Evolutionary conservation across 169 alveolate species (phyloP).

Genomic region (Plasmodium gonderi): DNA sequence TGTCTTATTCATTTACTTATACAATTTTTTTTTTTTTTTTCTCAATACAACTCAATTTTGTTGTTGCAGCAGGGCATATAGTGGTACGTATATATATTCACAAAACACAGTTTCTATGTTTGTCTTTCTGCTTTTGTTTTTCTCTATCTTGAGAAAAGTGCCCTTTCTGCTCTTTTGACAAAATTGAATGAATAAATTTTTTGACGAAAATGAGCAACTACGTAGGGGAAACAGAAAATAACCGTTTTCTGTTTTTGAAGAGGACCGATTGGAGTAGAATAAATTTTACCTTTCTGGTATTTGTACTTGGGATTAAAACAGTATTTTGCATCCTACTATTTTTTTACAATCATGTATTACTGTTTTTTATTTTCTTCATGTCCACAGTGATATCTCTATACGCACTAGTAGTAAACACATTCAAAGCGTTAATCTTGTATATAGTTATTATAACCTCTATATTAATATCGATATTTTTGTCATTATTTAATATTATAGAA

Average conservation of each 20-base stretch:
- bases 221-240: background rate
- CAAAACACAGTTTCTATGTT: background rate
- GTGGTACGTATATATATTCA: background rate
- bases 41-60: background rate
- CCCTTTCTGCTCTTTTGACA: too few relatives aligned
- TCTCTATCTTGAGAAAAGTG: too few relatives aligned
- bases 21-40: background rate
- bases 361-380: slow-evolving; percentile 47
- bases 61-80: background rate
- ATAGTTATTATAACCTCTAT: slow-evolving; percentile 18
- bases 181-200: too few relatives aligned
- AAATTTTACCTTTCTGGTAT: slow-evolving; percentile 59
- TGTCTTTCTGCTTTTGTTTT: background rate
- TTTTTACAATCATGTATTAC: slow-evolving; percentile 32
- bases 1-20: too few relatives aligned
- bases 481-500: background rate
- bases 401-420: slow-evolving; percentile 40
- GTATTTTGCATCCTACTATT: slow-evolving; percentile 47
- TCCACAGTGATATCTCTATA: slow-evolving; percentile 27
- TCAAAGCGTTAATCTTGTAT: slow-evolving; percentile 21
- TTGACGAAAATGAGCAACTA: slow-evolving; percentile 20
- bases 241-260: background rate
- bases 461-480: slow-evolving; percentile 11
- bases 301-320: slow-evolving; percentile 64
- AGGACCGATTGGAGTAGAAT: slow-evolving; percentile 36